Percentiles rank a stretch among this genome's conserved stretches.
Conservation (phyloP, 179 eudicot genomes). For the Patellifolia procumbens region DNA sequence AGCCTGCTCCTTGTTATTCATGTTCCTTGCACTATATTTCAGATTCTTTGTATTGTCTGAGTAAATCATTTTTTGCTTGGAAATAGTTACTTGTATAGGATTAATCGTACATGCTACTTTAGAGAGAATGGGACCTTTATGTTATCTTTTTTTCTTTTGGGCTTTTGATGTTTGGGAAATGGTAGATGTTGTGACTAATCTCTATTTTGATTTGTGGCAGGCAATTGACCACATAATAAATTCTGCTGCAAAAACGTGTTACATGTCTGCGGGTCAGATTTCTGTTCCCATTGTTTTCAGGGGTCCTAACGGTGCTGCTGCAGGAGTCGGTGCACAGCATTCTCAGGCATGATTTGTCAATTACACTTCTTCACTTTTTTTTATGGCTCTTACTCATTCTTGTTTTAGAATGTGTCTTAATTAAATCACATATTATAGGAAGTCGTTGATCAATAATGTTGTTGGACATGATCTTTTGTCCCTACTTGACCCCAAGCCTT, state of each 20-base stretch:
- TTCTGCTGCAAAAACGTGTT: conserved; percentile 88
- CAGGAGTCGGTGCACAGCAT: conserved; percentile 98
- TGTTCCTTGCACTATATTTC: conserved; percentile 5
- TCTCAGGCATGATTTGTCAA: conserved; percentile 54
- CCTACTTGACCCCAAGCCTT: neutral
- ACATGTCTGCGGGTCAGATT: conserved; percentile 90
- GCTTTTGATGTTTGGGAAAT: neutral
- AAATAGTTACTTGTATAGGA: neutral
- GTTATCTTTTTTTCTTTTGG: neutral
- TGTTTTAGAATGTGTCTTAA: neutral
- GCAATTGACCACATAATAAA: conserved; percentile 93
- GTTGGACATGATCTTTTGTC: neutral
- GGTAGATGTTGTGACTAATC: neutral
- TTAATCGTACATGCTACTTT: neutral
- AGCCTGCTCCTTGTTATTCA: neutral
- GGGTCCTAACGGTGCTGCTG: conserved; percentile 97
- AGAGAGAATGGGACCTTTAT: neutral
- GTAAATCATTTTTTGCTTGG: neutral
- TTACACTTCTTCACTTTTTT: neutral
- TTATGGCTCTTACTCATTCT: no score
- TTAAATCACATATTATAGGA: neutral
- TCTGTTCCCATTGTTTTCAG: conserved; percentile 82
- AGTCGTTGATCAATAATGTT: neutral
- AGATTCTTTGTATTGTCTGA: neutral
- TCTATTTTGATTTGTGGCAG: conserved; percentile 39